Evolutionary conservation across 2,329 filamentous ascomycete species (phyloP).

Genomic region (Grosmannia clavigera): DNA sequence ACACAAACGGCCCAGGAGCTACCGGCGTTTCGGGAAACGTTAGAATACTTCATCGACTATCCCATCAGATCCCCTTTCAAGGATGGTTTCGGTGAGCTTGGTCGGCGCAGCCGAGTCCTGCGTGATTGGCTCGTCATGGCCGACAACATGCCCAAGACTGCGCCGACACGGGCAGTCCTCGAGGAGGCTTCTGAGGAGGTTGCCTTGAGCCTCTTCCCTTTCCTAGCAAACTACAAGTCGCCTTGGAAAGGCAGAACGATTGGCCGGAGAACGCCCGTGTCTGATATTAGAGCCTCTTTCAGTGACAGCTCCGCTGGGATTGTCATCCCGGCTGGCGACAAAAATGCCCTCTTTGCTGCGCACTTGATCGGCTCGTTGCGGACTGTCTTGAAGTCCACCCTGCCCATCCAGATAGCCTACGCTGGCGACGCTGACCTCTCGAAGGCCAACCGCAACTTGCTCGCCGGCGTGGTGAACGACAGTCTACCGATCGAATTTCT

Average conservation of each 20-base stretch:
- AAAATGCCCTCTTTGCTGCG: not conserved
- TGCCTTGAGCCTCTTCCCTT: not conserved
- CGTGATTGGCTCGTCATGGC: not conserved
- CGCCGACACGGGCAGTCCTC: not conserved
- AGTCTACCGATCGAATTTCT: not conserved
- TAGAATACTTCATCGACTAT: slow-evolving; percentile 3
- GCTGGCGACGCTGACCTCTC: slow-evolving; percentile 2
- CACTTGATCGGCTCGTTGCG: slow-evolving; percentile 1
- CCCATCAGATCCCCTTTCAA: not conserved
- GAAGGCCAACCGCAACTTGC: not conserved
- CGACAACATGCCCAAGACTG: not conserved
- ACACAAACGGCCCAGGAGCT: not conserved
- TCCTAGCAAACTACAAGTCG: not conserved
- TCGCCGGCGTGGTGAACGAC: not conserved
- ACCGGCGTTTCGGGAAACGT: not conserved
- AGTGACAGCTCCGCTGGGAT: not conserved
- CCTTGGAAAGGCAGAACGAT: not conserved
- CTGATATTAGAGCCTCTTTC: not conserved
- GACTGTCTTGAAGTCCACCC: not conserved
- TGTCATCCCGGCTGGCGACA: slow-evolving; percentile 2
- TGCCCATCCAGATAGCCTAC: slow-evolving; percentile 4
- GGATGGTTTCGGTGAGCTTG: slow-evolving; percentile 1
- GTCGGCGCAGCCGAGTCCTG: not conserved
- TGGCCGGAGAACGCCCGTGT: not conserved
- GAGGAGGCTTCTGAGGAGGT: not conserved